Evolutionary conservation across 805 yeast genomes (phyloP).

Genomic region (Wickerhamiella hasegawae): DNA sequence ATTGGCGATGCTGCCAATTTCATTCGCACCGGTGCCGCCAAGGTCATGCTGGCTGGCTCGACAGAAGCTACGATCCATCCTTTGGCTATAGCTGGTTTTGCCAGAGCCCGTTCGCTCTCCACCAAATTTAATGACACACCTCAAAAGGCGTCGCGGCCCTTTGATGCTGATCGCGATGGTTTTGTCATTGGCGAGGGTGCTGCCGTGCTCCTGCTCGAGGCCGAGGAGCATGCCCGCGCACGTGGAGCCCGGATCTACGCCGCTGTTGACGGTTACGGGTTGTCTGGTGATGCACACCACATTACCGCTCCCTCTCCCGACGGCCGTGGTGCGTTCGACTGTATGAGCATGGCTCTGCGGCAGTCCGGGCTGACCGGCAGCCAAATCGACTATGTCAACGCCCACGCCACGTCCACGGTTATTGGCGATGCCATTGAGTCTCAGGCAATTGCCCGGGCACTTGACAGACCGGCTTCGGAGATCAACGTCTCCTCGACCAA

Average conservation of each 20-base stretch:
- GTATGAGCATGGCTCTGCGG: constrained; percentile 63
- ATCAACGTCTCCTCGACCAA: constrained; percentile 59
- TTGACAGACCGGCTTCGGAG: constrained; percentile 22
- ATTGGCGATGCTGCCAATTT: constrained; percentile 85
- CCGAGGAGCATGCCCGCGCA: constrained; percentile 51
- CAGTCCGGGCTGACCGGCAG: constrained; percentile 31
- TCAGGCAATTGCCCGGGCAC: constrained; percentile 41
- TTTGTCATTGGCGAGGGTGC: constrained; percentile 91
- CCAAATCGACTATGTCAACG: constrained; percentile 66
- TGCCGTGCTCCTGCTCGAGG: constrained; percentile 66
- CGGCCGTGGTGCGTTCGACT: constrained; percentile 71
- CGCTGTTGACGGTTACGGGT: constrained; percentile 75
- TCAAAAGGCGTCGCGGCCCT: constrained; percentile 63
- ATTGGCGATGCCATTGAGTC: constrained; percentile 86
- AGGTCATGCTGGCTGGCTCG: constrained; percentile 89
- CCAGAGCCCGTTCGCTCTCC: constrained; percentile 70
- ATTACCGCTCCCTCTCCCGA: constrained; percentile 77
- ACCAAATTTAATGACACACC: constrained; percentile 50
- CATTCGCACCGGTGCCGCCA: constrained; percentile 63
- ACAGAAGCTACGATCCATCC: constrained; percentile 82
- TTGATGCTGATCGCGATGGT: constrained; percentile 64
- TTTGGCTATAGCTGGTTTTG: constrained; percentile 74
- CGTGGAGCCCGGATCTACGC: constrained; percentile 61
- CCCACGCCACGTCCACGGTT: constrained; percentile 90
- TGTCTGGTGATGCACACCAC: constrained; percentile 83